Percentiles rank a stretch among this genome's conserved stretches.
These are phyloP conservation scores for Erythrobasidium hasegawianum DNA, from an alignment of 1,284 basidiomycete species.

Conservation along the genomic window DNA sequence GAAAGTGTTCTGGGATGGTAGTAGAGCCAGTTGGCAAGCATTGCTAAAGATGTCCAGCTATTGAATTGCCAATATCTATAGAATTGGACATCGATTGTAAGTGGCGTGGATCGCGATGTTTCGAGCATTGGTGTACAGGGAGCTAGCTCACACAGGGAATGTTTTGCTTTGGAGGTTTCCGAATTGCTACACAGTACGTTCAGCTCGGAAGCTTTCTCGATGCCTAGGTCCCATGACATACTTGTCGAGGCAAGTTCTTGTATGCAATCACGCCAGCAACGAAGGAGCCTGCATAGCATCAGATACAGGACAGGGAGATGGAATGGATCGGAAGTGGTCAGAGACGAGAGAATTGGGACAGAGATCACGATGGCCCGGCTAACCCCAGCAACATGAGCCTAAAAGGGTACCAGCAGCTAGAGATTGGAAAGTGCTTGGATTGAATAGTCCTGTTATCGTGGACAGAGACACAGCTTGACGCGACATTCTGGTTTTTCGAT, in stretches of 20 bases:
- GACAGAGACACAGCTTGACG: constrained; percentile 10
- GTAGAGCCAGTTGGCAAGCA: constrained; percentile 33
- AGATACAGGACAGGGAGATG: background rate
- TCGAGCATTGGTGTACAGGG: too few relatives aligned
- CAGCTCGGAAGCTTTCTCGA: background rate
- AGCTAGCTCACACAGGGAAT: constrained; percentile 39
- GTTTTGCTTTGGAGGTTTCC: constrained; percentile 40
- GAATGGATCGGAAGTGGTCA: background rate
- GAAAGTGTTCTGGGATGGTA: constrained; percentile 18
- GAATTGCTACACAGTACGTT: constrained; percentile 31
- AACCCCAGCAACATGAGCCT: background rate
- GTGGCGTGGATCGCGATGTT: background rate
- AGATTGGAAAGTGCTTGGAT: constrained; percentile 10
- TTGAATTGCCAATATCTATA: constrained; percentile 24
- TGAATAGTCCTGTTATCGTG: constrained; percentile 18
- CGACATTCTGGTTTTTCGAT: background rate
- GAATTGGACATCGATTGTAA: background rate
- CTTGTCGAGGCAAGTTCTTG: constrained; percentile 37
- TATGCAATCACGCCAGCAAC: constrained; percentile 36
- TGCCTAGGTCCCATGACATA: background rate
- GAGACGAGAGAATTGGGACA: too few relatives aligned
- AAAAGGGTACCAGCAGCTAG: constrained; percentile 20
- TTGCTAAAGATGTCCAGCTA: constrained; percentile 30
- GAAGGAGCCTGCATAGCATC: background rate
- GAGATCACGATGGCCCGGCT: background rate